A percentile compares a stretch with the other conserved stretches of the same genome.
These are phyloP conservation scores for Aspergillus cavernicola DNA, from an alignment of 495 filamentous ascomycete species.

Conservation along the genomic window DNA sequence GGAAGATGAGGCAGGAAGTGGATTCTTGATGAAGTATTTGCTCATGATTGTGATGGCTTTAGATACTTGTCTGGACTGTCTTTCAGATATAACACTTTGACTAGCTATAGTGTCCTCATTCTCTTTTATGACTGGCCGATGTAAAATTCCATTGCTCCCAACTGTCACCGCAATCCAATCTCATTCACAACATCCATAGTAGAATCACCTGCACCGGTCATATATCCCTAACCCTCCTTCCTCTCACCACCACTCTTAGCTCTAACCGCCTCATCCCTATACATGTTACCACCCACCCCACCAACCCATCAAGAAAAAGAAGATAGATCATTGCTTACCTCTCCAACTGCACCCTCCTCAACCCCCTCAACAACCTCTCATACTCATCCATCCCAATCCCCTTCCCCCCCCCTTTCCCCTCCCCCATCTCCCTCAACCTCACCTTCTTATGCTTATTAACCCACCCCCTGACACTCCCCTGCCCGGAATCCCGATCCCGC, in stretches of 20 bases:
- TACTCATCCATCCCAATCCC: not conserved
- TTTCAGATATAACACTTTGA: too few species aligned
- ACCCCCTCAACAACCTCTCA: slow-evolving; percentile 12
- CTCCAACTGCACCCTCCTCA: slow-evolving; percentile 15
- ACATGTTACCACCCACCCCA: not conserved
- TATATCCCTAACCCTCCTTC: too few species aligned
- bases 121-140: too few species aligned
- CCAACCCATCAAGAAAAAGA: not conserved
- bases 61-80: too few species aligned
- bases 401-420: not conserved
- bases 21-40: too few species aligned
- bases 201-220: too few species aligned
- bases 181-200: too few species aligned
- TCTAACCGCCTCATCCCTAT: not conserved
- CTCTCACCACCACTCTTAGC: not conserved
- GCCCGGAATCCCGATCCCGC: not conserved
- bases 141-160: too few species aligned
- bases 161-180: too few species aligned
- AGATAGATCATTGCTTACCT: not conserved
- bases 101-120: too few species aligned
- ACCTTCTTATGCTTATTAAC: slow-evolving; percentile 10
- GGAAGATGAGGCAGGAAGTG: not conserved
- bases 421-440: not conserved
- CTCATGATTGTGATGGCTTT: too few species aligned
- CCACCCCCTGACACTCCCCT: slow-evolving; percentile 10